Evolutionary conservation across 169 alveolate genomes (phyloP).

Genomic region (Amoebophrya sp.): DNA sequence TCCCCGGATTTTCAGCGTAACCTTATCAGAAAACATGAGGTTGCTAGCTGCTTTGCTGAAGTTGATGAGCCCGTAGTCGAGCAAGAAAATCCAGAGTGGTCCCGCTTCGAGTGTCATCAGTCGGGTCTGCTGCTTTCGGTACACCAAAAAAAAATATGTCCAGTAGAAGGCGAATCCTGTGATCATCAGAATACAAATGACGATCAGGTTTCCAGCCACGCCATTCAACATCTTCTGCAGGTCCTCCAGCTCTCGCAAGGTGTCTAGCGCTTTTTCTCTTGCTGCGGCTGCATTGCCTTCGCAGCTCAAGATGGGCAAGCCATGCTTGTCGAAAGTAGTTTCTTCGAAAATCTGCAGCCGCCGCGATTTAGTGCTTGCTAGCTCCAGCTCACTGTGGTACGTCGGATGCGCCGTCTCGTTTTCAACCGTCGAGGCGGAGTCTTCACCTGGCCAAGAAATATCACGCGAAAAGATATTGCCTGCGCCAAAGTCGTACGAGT

Average conservation of each 20-base stretch:
- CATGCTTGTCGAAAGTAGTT: too few species aligned
- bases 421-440: too few species aligned
- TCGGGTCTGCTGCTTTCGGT: not conserved
- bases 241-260: not conserved
- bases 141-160: not conserved
- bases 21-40: not conserved
- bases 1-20: too few species aligned
- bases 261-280: not conserved
- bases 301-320: not conserved
- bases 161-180: not conserved
- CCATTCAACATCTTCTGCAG: not conserved
- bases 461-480: too few species aligned
- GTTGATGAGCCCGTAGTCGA: conserved; percentile 21
- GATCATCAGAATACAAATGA: not conserved
- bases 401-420: too few species aligned
- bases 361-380: too few species aligned
- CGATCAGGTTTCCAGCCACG: not conserved
- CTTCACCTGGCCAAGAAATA: too few species aligned
- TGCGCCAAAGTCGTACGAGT: too few species aligned
- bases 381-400: too few species aligned
- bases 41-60: not conserved
- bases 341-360: too few species aligned
- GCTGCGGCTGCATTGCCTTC: not conserved
- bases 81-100: conserved; percentile 15
- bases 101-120: not conserved